Evolutionary conservation across 768 basidiomycete species (phyloP), one percentile per base, ranked within the genome.

Genomic region (Boletus insuetus): DNA sequence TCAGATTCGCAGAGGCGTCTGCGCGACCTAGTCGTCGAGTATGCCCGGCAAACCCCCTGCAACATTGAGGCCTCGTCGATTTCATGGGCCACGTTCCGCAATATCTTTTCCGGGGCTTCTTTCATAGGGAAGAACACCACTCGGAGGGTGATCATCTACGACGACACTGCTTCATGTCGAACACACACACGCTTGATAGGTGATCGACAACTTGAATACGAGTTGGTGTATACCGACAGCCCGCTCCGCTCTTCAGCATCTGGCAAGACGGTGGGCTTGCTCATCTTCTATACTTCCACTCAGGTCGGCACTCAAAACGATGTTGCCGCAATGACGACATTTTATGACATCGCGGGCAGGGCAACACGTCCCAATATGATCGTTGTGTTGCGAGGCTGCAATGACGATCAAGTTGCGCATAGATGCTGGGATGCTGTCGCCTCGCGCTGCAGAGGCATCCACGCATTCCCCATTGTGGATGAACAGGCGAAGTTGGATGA

Each of bases 111-210:
- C 17, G 16, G 46, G 41, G 16, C 8, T 3, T 6, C 5, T 32
- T 19, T 7, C n/a, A 24, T 11, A 1, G 24, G n/a, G 54, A 55
- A 12, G 3, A 40, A 22, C 7, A 29, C 26, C 43, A 24, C 4
- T 16, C 56, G 47, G 7, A 58, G 17, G 24, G 58, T 58, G 19
- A 39, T 38, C 29, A 2, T 51, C 19, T 52, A 26, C 20, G 41
- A 6, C 44, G n/a, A 11, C 14, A 19, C 6, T 46, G 38, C 38
- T 17, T 46, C 11, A 32, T 6, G 43, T 55, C 22, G 37, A 53
- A 5, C 11, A 8, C 14, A n/a, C 26, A 34, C 7, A 6, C 34
- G 13, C 34, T 14, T 14, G 20, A 57, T 49, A 39, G 41, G 54
- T 9, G 11, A 39, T 9, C 22, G 11, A 22, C 10, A 35, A 14